Conservation (phyloP, 495 filamentous ascomycete genomes). For the Pyrenopolyporus hunteri region DNA sequence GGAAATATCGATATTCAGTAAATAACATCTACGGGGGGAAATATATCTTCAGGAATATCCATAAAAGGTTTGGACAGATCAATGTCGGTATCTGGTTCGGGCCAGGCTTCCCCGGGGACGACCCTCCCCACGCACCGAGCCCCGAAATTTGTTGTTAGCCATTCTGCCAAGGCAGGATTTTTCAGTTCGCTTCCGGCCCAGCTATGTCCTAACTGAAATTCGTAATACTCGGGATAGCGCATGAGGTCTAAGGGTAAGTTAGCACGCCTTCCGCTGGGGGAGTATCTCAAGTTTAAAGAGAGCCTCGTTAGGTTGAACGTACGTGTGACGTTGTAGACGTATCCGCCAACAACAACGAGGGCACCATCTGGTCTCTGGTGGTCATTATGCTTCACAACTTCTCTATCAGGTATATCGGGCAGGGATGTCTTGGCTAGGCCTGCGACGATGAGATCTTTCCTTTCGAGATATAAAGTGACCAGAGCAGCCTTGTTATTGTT, state of each 20-base stretch:
- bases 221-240: conserved; percentile 2
- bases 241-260: conserved; percentile 8
- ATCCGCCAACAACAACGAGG: neutral
- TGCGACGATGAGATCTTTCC: conserved; percentile 5
- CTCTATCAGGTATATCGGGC: neutral
- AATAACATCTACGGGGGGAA: too few species aligned
- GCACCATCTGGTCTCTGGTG: neutral
- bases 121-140: conserved; percentile 5
- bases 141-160: neutral
- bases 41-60: too few species aligned
- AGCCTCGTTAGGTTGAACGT: neutral
- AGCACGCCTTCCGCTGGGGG: neutral
- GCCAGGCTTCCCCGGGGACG: neutral
- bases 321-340: conserved; percentile 10
- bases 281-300: neutral
- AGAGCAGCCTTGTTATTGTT: neutral
- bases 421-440: neutral
- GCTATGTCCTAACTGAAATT: neutral
- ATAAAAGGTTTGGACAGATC: too few species aligned
- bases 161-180: neutral
- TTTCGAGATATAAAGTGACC: neutral
- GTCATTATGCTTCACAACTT: neutral
- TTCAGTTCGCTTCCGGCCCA: conserved; percentile 3
- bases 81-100: neutral
- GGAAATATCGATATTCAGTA: too few species aligned